Base-by-base conservation (phyloP, 2,329 filamentous ascomycete genomes). In the Botryotinia globosa region DNA sequence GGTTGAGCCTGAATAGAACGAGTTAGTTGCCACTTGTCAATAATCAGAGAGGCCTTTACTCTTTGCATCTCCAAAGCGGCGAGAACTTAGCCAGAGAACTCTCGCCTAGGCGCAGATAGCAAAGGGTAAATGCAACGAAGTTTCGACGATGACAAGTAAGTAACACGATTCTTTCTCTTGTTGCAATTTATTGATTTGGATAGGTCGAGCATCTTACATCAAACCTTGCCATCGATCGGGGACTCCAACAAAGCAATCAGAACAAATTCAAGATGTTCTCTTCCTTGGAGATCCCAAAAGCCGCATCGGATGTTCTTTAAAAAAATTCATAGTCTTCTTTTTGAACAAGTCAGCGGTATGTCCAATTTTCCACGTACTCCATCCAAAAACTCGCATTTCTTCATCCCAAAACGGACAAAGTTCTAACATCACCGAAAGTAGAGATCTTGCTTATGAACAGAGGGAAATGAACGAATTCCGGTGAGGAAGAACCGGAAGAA, bases 191-290 rank as follows among this genome's bases (percentile, higher is more conserved):
- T 37, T 69, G 29, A 72, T 22, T 18, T 4, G 22, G 42, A 29
- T 72, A 48, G 54, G 3, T 2, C 65, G 73, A 72, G 64, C 29
- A 51, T 25, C 20, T 73, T 86, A 84, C 80, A 83, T 84, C 10
- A 4, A 51, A 25, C 22, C 4, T 51, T 4, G 22, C 22, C 4
- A 0, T 25, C 10, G 45, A 22, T 12, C 4, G 45, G 9, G 8
- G 20, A 22, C 20, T 45, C 20, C 8, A 45, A 48, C 0, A 4
- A 48, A 48, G 22, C 45, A 25, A 48, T 48, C 5, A 6, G 34
- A 34, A 34, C 34, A 34, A 7, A 34, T 7, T 6, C 34, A 34
- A 1, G 1, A 34, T 34, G 34, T 34, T 6, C 5, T 34, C 34
- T 5, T 34, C 34, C 34, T 34, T 6, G 34, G 7, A 34, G 5